Evolutionary conservation across 345 rosid genomes (phyloP).

Genomic region (Abelmoschus esculentus): DNA sequence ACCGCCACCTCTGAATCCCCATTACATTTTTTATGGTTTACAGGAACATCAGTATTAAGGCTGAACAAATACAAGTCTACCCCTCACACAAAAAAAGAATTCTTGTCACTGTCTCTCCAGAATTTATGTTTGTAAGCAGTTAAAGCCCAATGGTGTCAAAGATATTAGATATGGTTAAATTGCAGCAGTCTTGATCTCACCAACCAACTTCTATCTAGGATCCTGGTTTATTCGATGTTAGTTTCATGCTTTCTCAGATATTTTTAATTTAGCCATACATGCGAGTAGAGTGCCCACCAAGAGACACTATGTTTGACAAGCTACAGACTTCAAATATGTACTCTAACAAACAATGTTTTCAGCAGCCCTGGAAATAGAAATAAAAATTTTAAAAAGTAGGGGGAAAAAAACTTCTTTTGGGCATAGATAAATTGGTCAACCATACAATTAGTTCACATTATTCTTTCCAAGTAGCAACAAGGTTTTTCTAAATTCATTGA

Average conservation of each 20-base stretch:
- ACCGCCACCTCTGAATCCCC: not conserved
- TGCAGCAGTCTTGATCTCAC: not conserved
- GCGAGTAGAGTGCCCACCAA: not conserved
- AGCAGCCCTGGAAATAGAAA: not conserved
- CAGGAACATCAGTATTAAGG: not conserved
- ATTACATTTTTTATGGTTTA: not conserved
- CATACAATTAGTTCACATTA: not conserved
- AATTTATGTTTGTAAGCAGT: not conserved
- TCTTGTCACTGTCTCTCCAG: not conserved
- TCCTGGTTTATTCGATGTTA: not conserved
- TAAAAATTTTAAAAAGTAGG: not conserved
- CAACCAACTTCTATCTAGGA: not conserved
- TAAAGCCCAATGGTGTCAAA: not conserved
- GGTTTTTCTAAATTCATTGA: not conserved
- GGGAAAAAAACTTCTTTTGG: not conserved
- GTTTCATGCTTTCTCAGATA: not conserved
- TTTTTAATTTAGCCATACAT: not conserved
- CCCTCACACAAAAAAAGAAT: no score
- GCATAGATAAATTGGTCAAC: not conserved
- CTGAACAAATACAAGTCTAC: not conserved
- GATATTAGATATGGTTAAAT: not conserved
- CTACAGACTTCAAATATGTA: not conserved
- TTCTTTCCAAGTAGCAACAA: not conserved
- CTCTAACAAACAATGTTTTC: not conserved
- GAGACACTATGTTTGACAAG: not conserved